Base-by-base conservation (phyloP, 805 yeast species). In the Barnettozyma californica region DNA sequence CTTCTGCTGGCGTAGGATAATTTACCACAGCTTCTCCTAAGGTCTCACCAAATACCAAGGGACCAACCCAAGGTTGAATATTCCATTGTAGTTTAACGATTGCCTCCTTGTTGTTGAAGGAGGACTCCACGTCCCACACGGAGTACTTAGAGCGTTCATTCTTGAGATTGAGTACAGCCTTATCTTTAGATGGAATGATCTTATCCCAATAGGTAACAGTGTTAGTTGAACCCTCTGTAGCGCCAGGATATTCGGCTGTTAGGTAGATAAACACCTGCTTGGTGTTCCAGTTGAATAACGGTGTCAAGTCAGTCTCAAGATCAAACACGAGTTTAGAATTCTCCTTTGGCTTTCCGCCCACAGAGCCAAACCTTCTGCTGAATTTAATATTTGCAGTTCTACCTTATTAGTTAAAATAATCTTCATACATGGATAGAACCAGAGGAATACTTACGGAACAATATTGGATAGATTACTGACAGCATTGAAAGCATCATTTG, bases 201-300 rank as follows among this genome's bases (percentile, higher is more conserved):
- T 77, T 77, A 68, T 92, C 98, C 99, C 99, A 92, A 61, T 87
- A 82, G 0, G 92, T 85, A 35, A 91, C 87, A 54, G 82, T 81
- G 65, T 83, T 85, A 2, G 65, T 62, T n/a, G 77, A 67, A 2
- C 49, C 59, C 48, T 66, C 65, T 39, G 64, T 23, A 44, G 60
- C 61, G 1, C 71, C 74, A 38, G 73, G 60, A 53, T 91, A 91
- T 61, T 88, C 92, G 1, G 95, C 96, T 3, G 95, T 87, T 53
- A 94, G 72, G 60, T 92, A 94, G 5, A 84, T 87, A 60, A 94
- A 92, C n/a, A 92, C 81, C 67, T 92, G 98, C 63, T 92, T 92
- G 11, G 99, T 94, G 68, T 92, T 94, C 97, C 97, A 92, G 66
- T 86, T 90, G 76, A 91, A 91, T 45, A 94, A 73, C 2, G 88